Percentiles rank a stretch among this genome's conserved stretches.
Conservation (phyloP, 2,329 filamentous ascomycete genomes). For the Xylariomycetidae sp. region DNA sequence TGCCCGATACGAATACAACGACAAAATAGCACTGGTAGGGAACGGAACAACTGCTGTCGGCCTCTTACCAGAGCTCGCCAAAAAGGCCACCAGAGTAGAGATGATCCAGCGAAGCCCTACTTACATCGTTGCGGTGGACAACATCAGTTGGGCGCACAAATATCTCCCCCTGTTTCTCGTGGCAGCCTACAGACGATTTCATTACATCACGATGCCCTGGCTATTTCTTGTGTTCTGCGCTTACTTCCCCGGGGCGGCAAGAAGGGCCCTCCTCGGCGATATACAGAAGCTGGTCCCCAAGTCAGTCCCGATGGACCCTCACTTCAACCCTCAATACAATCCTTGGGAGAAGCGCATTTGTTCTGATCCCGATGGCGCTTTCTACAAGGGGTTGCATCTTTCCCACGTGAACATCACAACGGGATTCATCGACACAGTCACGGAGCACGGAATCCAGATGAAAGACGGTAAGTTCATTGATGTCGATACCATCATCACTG, state of each 20-base stretch:
- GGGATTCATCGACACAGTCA: conserved; percentile 39
- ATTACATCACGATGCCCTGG: conserved; percentile 4
- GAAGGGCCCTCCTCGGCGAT: conserved; percentile 35
- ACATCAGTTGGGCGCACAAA: conserved; percentile 2
- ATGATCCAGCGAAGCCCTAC: conserved; percentile 75
- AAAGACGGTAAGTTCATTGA: conserved; percentile 37
- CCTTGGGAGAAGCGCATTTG: conserved; percentile 68
- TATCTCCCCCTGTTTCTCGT: conserved; percentile 11
- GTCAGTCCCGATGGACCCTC: conserved; percentile 41
- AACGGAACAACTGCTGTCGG: conserved; percentile 77
- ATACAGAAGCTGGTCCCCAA: conserved; percentile 44
- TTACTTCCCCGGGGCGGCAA: conserved; percentile 41
- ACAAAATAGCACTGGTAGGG: conserved; percentile 68
- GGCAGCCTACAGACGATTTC: conserved; percentile 25
- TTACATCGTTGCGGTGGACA: conserved; percentile 51
- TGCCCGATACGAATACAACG: conserved; percentile 55
- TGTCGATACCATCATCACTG: conserved; percentile 60
- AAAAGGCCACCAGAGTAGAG: conserved; percentile 62
- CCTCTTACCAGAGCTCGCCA: conserved; percentile 63
- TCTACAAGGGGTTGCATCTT: conserved; percentile 35
- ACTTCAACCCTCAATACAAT: conserved; percentile 50
- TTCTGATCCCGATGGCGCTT: conserved; percentile 42
- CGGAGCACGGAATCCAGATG: conserved; percentile 36
- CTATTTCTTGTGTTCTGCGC: conserved; percentile 41
- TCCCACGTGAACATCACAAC: conserved; percentile 40